These are phyloP conservation scores for Camellia sinensis DNA, from an alignment of 148 eudicot genomes.

Conservation along the genomic window DNA sequence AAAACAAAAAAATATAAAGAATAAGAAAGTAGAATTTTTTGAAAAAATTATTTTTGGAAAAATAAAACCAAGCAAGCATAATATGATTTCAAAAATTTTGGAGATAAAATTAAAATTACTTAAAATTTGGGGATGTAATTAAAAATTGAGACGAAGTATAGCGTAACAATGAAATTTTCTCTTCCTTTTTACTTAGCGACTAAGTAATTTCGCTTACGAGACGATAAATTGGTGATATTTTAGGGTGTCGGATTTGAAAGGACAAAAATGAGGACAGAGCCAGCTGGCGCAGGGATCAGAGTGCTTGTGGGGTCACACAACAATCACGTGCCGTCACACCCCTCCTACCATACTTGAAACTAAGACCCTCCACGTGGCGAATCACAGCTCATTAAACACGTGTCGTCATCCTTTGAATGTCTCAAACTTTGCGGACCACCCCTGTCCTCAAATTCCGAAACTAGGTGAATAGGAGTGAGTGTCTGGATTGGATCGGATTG, in stretches of 20 bases:
- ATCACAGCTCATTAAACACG: background rate
- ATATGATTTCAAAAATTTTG: no score
- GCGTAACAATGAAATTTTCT: no score
- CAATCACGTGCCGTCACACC: constrained; percentile 19
- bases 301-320: constrained; percentile 2
- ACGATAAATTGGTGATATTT: constrained; percentile 8
- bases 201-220: background rate
- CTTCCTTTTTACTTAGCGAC: no score
- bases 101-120: no score
- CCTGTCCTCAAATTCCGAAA: background rate
- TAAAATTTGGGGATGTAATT: no score
- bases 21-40: no score
- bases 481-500: no score
- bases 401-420: background rate
- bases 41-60: no score
- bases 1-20: no score
- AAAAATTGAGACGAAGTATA: no score
- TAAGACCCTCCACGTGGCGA: background rate
- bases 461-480: no score
- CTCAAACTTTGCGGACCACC: constrained; percentile 15
- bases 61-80: no score
- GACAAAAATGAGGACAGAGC: constrained; percentile 6
- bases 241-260: constrained; percentile 9
- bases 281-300: constrained; percentile 18
- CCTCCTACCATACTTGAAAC: background rate